These are phyloP conservation scores for Paspalum notatum DNA, from an alignment of 176 grass and related monocot species.

Conservation along the genomic window DNA sequence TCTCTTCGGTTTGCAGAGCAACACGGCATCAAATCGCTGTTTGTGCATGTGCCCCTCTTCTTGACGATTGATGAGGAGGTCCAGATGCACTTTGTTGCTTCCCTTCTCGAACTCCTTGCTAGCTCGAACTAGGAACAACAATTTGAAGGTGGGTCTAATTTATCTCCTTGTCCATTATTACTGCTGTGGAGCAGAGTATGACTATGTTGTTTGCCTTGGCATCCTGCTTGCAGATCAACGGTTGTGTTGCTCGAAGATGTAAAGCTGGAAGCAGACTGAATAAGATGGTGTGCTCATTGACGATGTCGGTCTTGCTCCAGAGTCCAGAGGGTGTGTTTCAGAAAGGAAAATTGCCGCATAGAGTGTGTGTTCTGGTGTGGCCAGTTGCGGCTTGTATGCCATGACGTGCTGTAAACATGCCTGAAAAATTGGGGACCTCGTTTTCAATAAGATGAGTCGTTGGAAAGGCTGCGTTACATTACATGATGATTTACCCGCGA, in stretches of 20 bases:
- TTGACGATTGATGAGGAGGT: constrained; percentile 80
- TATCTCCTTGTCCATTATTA: background rate
- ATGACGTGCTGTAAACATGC: constrained; percentile 40
- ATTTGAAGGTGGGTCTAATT: constrained; percentile 24
- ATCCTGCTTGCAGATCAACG: constrained; percentile 35
- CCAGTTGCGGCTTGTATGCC: constrained; percentile 36
- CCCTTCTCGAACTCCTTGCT: constrained; percentile 77
- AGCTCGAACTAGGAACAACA: constrained; percentile 45
- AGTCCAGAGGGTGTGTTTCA: background rate
- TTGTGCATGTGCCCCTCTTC: constrained; percentile 97
- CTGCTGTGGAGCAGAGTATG: background rate
- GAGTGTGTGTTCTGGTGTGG: constrained; percentile 25
- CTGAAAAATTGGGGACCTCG: constrained; percentile 22
- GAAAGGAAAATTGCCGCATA: background rate
- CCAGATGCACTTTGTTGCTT: constrained; percentile 86
- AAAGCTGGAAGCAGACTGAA: constrained; percentile 41
- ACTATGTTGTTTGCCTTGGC: background rate
- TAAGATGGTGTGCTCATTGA: constrained; percentile 40
- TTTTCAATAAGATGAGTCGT: constrained; percentile 41
- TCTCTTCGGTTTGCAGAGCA: constrained; percentile 88
- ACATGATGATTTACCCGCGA: background rate
- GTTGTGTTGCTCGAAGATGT: constrained; percentile 35
- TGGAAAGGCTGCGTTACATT: background rate
- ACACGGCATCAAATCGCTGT: constrained; percentile 79
- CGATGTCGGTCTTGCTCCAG: constrained; percentile 44